Conservation (phyloP, 768 basidiomycete genomes). For the Panellus pusillus region DNA sequence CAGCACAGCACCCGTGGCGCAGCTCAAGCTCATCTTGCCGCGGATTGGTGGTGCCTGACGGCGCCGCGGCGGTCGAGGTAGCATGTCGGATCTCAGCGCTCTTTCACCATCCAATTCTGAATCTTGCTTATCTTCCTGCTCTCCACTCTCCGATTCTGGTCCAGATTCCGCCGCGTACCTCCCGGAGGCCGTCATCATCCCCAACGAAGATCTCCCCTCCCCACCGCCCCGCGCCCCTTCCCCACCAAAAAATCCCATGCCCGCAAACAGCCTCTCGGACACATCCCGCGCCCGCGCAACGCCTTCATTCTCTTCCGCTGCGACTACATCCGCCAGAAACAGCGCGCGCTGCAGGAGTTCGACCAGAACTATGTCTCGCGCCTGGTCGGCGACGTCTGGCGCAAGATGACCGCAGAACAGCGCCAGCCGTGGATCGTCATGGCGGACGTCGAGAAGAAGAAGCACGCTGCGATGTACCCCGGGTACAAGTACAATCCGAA, state of each 20-base stretch:
- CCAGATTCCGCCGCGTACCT: neutral
- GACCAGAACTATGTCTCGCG: conserved; percentile 71
- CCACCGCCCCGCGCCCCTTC: conserved; percentile 16
- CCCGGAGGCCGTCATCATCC: neutral
- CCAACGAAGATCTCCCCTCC: conserved; percentile 11
- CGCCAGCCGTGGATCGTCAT: conserved; percentile 51
- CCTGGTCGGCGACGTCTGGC: conserved; percentile 69
- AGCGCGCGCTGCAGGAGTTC: conserved; percentile 49
- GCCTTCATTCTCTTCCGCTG: conserved; percentile 81
- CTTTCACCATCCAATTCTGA: conserved; percentile 11
- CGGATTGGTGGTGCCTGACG: neutral
- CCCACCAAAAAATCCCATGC: conserved; percentile 46
- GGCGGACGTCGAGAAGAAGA: conserved; percentile 49
- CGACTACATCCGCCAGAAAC: conserved; percentile 65
- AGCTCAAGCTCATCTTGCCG: neutral
- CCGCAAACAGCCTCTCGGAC: conserved; percentile 47
- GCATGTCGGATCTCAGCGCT: conserved; percentile 3
- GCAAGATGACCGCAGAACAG: conserved; percentile 46
- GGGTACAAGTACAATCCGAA: conserved; percentile 39
- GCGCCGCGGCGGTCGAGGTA: neutral
- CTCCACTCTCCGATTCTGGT: conserved; percentile 7
- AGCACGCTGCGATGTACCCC: conserved; percentile 41
- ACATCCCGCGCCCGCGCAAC: conserved; percentile 73
- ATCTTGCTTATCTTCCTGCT: conserved; percentile 6
- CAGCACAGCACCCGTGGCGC: no score